phyloP scores from a whole-genome alignment of 139 green algal species.

The Chlamydomonas sphaeroides region DNA sequence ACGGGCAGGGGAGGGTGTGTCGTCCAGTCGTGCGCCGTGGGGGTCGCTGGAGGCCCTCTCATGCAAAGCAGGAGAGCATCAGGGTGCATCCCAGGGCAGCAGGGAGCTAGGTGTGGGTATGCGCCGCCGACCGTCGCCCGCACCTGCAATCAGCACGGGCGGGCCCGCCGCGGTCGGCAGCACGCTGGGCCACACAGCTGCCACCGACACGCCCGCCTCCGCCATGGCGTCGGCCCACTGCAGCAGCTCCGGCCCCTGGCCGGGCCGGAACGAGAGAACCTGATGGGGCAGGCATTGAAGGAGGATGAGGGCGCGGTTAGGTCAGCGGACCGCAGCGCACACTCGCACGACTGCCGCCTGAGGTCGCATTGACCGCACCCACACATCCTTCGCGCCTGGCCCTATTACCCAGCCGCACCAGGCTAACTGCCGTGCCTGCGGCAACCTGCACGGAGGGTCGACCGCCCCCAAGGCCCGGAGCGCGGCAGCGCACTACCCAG shows the following conservation, averaged over 20 bases:
- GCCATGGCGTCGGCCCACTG: background rate
- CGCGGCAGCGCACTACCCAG: background rate
- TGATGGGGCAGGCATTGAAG: background rate
- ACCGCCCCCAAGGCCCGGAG: background rate
- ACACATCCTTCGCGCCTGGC: too few relatives aligned
- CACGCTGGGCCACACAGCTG: background rate
- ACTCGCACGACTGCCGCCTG: too few relatives aligned
- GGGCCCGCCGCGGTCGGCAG: background rate
- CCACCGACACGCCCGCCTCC: background rate
- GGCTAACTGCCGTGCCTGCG: background rate
- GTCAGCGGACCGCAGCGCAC: background rate
- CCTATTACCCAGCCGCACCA: background rate
- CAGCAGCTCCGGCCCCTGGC: background rate
- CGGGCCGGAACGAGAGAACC: background rate
- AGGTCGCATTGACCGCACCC: too few relatives aligned
- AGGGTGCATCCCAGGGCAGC: too few relatives aligned
- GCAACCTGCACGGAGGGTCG: background rate
- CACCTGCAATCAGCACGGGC: constrained; percentile 22
- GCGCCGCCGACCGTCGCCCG: too few relatives aligned
- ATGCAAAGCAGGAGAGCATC: too few relatives aligned
- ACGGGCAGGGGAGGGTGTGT: too few relatives aligned
- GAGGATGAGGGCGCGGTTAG: background rate
- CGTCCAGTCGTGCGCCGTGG: too few relatives aligned
- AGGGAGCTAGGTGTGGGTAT: too few relatives aligned
- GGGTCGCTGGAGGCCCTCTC: too few relatives aligned